phyloP scores from a whole-genome alignment of 768 basidiomycete species.

The Peribolospora baueri region DNA sequence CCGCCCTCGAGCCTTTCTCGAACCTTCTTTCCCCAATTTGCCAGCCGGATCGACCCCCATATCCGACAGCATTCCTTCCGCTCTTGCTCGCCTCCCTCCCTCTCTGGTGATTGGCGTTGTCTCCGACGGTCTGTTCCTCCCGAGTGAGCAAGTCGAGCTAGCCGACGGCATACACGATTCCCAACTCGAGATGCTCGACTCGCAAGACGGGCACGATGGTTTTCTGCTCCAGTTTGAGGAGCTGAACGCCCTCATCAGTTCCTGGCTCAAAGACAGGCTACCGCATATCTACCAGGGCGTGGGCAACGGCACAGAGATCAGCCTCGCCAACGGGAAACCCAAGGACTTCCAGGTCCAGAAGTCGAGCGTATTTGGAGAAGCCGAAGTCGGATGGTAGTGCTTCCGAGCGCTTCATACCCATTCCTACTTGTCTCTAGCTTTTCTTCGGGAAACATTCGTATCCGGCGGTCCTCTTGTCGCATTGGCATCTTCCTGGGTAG shows the following conservation, averaged over 20 bases:
- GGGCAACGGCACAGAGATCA: constrained; percentile 20
- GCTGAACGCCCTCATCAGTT: constrained; percentile 54
- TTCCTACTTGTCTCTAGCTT: too few relatives aligned
- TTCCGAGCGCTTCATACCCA: too few relatives aligned
- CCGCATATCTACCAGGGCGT: constrained; percentile 35
- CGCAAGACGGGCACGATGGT: constrained; percentile 88
- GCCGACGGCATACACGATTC: too few relatives aligned
- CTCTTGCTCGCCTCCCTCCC: constrained; percentile 34
- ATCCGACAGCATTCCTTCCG: constrained; percentile 31
- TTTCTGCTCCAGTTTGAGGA: constrained; percentile 89
- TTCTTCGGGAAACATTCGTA: too few relatives aligned
- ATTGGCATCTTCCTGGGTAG: too few relatives aligned
- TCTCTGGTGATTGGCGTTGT: constrained; percentile 72
- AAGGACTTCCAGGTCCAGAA: constrained; percentile 33
- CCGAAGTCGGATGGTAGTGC: constrained; percentile 27
- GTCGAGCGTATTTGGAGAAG: constrained; percentile 89
- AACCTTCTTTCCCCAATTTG: too few relatives aligned
- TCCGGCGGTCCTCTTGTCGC: too few relatives aligned
- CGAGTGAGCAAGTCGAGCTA: constrained; percentile 39
- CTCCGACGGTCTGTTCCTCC: constrained; percentile 83
- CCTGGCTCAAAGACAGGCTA: constrained; percentile 46
- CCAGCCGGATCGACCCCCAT: not conserved
- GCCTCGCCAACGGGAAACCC: constrained; percentile 15
- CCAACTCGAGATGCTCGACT: constrained; percentile 39
- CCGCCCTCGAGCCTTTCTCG: constrained; percentile 27